Conservation (phyloP, 176 grass and related monocot species). For the Guadua angustifolia region DNA sequence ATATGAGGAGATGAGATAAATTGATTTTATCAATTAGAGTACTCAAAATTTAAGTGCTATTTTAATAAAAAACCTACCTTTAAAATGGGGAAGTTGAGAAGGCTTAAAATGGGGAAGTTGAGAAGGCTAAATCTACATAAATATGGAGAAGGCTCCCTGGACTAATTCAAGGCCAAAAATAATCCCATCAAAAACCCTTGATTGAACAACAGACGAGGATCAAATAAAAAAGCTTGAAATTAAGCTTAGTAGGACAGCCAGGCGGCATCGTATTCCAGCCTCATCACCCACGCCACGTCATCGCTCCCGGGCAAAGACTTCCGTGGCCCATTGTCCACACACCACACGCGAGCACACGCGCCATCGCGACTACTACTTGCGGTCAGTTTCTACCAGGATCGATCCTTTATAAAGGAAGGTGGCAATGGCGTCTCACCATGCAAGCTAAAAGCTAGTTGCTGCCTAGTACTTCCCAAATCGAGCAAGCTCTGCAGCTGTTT, state of each 20-base stretch:
- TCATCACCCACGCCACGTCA: slow-evolving; percentile 18
- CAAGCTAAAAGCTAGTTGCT: slow-evolving; percentile 25
- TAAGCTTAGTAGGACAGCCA: slow-evolving; percentile 15
- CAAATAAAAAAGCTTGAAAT: slow-evolving; percentile 30
- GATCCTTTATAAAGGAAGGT: slow-evolving; percentile 73
- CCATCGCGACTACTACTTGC: neutral
- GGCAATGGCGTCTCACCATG: slow-evolving; percentile 47
- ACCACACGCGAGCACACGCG: neutral
- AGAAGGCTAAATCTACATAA: neutral
- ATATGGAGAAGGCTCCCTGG: neutral
- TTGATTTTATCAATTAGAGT: too few species aligned
- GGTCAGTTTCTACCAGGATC: neutral
- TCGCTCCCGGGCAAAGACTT: slow-evolving; percentile 29
- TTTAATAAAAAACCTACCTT: too few species aligned
- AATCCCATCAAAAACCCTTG: neutral
- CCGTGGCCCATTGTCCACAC: neutral
- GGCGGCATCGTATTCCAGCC: neutral
- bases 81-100: too few species aligned
- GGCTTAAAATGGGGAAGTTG: too few species aligned
- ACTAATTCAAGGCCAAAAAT: slow-evolving; percentile 12
- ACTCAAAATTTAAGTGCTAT: too few species aligned
- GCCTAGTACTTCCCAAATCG: slow-evolving; percentile 34
- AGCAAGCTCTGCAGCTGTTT: slow-evolving; percentile 11
- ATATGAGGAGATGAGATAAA: too few species aligned
- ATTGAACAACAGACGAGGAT: slow-evolving; percentile 19